Conservation (phyloP, 208 protist species). For the Lotmaria passim region DNA sequence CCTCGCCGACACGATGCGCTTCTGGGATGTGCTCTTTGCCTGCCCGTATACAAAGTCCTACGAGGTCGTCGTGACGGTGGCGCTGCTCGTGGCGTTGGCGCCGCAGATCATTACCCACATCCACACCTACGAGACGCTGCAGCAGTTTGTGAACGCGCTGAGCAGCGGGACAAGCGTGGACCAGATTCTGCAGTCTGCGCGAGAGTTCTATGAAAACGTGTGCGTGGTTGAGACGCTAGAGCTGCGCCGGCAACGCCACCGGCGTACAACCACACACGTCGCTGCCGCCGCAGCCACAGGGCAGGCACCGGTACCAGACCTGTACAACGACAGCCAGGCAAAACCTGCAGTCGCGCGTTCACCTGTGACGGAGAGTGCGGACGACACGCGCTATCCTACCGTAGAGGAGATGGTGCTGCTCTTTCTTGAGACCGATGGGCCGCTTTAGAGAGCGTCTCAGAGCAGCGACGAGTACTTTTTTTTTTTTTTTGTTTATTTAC, state of each 20-base stretch:
- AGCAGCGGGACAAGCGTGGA: constrained; percentile 44
- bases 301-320: neutral
- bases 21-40: constrained; percentile 89
- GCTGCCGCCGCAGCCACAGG: neutral
- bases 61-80: constrained; percentile 75
- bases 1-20: constrained; percentile 63
- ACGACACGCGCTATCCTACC: constrained; percentile 25
- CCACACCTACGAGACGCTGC: constrained; percentile 56
- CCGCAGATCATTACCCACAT: constrained; percentile 58
- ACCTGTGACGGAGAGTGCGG: neutral
- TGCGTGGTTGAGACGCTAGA: constrained; percentile 33
- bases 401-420: constrained; percentile 47
- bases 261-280: neutral
- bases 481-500: neutral
- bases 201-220: constrained; percentile 72
- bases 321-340: neutral
- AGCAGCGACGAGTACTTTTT: neutral
- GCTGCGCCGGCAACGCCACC: constrained; percentile 24
- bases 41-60: constrained; percentile 69
- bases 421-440: constrained; percentile 37
- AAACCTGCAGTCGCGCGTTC: neutral
- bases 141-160: constrained; percentile 72
- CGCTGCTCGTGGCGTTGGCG: constrained; percentile 52
- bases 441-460: constrained; percentile 11
- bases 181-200: constrained; percentile 56